phyloP scores from a whole-genome alignment of 208 protist genomes.

The Leishmania braziliensis region DNA sequence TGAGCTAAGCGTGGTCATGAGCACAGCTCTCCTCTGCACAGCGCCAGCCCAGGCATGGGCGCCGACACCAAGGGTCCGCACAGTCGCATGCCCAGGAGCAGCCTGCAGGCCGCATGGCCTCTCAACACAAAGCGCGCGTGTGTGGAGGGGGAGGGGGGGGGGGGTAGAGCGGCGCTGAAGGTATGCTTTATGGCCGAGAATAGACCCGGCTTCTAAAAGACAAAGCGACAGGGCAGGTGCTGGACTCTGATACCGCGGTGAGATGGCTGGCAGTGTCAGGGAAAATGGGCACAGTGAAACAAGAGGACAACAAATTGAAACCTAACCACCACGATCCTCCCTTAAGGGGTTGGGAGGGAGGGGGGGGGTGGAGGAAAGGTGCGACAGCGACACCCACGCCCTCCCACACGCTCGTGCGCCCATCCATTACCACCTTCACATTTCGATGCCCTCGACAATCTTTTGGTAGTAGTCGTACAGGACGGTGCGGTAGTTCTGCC shows the following conservation, averaged over 20 bases:
- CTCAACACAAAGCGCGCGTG: neutral
- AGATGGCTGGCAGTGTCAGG: neutral
- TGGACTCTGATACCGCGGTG: neutral
- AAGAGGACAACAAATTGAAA: no score
- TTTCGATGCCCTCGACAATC: constrained; percentile 83
- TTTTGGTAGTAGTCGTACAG: constrained; percentile 88
- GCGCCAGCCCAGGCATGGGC: neutral
- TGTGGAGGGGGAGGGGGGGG: no score
- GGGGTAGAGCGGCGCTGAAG: no score
- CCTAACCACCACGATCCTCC: no score
- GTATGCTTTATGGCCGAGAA: no score
- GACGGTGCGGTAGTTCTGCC: constrained; percentile 81
- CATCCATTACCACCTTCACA: constrained; percentile 8
- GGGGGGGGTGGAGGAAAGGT: no score
- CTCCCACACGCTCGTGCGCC: neutral
- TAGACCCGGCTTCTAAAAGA: no score
- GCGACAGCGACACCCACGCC: no score
- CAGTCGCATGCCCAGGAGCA: neutral
- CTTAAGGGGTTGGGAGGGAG: no score
- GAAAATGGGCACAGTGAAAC: no score
- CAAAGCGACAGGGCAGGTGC: neutral
- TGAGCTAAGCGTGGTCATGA: neutral
- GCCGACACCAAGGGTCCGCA: neutral
- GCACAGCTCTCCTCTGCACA: neutral
- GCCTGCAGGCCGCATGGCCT: neutral